Evolutionary conservation across 2,329 filamentous ascomycete genomes (phyloP), one percentile per base, ranked within the genome.

Genomic region (Alternaria viburni): DNA sequence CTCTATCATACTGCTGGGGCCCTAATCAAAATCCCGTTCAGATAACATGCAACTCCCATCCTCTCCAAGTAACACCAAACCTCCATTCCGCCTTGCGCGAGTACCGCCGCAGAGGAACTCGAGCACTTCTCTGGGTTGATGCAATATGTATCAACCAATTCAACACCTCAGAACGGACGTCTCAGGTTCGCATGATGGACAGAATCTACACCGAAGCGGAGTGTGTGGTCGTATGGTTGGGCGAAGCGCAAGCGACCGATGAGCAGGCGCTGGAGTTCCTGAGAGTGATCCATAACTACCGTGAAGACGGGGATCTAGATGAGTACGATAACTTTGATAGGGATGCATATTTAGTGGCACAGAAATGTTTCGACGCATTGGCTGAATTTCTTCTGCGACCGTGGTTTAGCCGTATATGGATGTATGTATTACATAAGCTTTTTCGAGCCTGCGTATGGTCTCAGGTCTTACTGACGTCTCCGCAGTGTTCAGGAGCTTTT

Each of bases 391-490:
- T 50, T 2, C 6, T 30, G 17, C 47, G 47, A 10, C 47, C 47
- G 0, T 50, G 47, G 47, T 50, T 50, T 4, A 50, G 47, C 11
- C 47, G 47, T 13, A 19, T 50, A 2, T 50, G 47, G 47, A 50
- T 50, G 47, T 50, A 30, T 0, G 47, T 50, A 41, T 30, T 2
- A 13, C 13, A 17, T 1, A 4, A 30, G 13, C 13, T 6, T 13
- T 6, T 8, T 4, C 0, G 1, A 15, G 4, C 15, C 30, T 15
- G 30, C 1, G 2, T 5, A 6, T 13, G 21, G 5, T 4, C 4
- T n/a, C 2, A 6, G 3, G 1, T 21, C 17, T 6, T 13, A 4
- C 13, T 46, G 9, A 47, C 12, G 3, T 25, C 3, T 8, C 30
- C 0, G 8, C 13, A 49, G 46, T 28, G 2, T 49, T 7, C 46